Base-by-base conservation (phyloP, 371 early-diverging fungal species). In the Batrachochytrium dendrobatidis region DNA sequence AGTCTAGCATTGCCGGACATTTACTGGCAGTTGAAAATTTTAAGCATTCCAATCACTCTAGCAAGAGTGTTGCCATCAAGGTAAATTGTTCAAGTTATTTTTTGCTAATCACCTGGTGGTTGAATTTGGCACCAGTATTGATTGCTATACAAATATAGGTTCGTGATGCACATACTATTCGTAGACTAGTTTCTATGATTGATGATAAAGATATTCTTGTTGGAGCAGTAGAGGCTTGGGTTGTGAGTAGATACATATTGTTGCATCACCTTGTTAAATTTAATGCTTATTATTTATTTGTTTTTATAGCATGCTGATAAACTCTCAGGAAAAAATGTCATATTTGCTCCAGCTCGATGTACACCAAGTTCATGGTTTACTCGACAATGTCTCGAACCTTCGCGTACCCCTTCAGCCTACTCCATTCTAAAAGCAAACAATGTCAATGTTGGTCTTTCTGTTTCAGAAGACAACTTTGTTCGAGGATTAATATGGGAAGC, bases 401-500 rank as follows among this genome's bases (percentile, higher is more conserved):
- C 28, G 82, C 34, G 76, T 83, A 25, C 83, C 83, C 12, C 75
- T 75, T 0, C 85, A 82, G 8, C 56, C 81, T n/a, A 74, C 77
- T 5, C 72, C 77, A 72, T 80, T 10, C 70, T 91, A 15, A 66
- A 73, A 56, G 64, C 67, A 15, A 77, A 82, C 28, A 83, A 86
- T 20, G 89, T 91, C 43, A 77, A 76, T 53, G 69, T 88, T 4
- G 84, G 75, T 22, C 52, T 88, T 30, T 79, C 84, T 28, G 78
- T 80, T 0, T 12, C 32, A 24, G 61, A 66, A 6, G 80, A 83
- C 56, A 74, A 69, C 48, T 49, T 82, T 44, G 79, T 82, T n/a
- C 66, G 87, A 52, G 81, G 83, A 35, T 65, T 90, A 60, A 75
- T 82, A 1, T 89, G 86, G 85, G 88, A 86, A 62, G 87, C 91